Evolutionary conservation across 192 early-diverging fungal genomes (phyloP).

Genomic region (Entomortierella lignicola): DNA sequence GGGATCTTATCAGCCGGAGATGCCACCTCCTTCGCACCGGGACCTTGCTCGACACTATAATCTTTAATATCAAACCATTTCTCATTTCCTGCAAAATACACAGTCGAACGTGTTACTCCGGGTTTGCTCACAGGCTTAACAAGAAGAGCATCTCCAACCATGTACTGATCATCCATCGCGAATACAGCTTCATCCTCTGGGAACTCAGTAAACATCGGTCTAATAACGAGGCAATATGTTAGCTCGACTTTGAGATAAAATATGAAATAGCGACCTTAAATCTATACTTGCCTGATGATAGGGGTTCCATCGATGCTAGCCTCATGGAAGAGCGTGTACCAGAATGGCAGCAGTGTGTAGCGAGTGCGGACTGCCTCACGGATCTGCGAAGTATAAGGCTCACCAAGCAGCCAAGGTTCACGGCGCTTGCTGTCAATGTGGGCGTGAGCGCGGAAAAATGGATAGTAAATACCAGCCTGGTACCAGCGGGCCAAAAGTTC

Average conservation of each 20-base stretch:
- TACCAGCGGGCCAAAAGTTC: conserved; percentile 98
- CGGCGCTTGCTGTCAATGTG: conserved; percentile 97
- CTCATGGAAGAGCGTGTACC: conserved; percentile 93
- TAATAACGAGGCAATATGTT: conserved; percentile 1
- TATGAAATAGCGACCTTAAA: not conserved
- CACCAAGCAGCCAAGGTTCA: conserved; percentile 96
- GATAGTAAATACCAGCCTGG: conserved; percentile 93
- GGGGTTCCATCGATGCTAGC: conserved; percentile 80
- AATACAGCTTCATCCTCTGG: conserved; percentile 83
- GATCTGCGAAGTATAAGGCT: conserved; percentile 82
- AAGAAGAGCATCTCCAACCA: conserved; percentile 88
- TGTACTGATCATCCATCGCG: conserved; percentile 87
- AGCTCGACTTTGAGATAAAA: not conserved
- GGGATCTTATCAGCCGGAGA: conserved; percentile 84
- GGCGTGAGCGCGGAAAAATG: conserved; percentile 98
- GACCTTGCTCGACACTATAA: conserved; percentile 61
- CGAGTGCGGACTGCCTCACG: conserved; percentile 84
- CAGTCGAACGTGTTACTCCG: conserved; percentile 67
- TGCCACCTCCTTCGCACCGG: conserved; percentile 59
- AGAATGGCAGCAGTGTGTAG: conserved; percentile 90
- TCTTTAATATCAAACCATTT: conserved; percentile 74
- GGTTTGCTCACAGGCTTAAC: conserved; percentile 73
- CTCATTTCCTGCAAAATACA: conserved; percentile 79
- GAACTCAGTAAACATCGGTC: conserved; percentile 92
- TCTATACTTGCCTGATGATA: conserved; percentile 67